Evolutionary conservation across 352 stramenopile species (phyloP), one percentile per base, ranked within the genome.

Genomic region (Peronospora destructor): DNA sequence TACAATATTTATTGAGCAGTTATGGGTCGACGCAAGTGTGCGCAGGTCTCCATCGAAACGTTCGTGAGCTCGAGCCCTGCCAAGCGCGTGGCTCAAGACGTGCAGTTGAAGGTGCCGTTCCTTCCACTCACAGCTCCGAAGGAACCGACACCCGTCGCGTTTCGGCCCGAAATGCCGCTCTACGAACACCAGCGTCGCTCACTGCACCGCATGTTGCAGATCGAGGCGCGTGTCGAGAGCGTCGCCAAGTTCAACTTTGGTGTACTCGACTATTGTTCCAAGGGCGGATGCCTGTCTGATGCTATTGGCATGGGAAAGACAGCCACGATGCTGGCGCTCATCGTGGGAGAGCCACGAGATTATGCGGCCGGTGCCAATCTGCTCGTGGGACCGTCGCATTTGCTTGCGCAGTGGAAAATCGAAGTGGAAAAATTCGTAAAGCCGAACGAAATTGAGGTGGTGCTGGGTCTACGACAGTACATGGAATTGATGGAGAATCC

Each of bases 271-370:
- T 86, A 88, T 48, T 81, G 68, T 47, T 84, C 69, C 46, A 83
- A 71, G 36, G 77, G 78, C 53, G 82, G 82, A 3, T 86, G 71
- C 13, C 53, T 93, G 5, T 76, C 78, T 1, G 82, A 93, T 39
- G 78, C 75, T 17, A 87, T 93, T 43, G 82, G 82, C 23, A 93
- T 85, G 68, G 82, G 82, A 33, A 93, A 93, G 58, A 91, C 80
- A 0, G 84, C 84, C 7, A 89, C 82, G 14, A 87, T 88, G 64
- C 60, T 94, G 9, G 75, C 84, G 25, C 56, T 88, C 17, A 77
- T 88, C 21, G 74, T 76, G 5, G 77, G 76, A 0, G 79, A 86
- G 49, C 74, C 72, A 0, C 60, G 70, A 19, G 74, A 85, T 45
- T 64, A 70, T 6, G 56, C 65, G 21, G 41, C 58, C 2, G 70